phyloP scores from a whole-genome alignment of 805 yeast genomes.

The Barnettozyma californica region DNA sequence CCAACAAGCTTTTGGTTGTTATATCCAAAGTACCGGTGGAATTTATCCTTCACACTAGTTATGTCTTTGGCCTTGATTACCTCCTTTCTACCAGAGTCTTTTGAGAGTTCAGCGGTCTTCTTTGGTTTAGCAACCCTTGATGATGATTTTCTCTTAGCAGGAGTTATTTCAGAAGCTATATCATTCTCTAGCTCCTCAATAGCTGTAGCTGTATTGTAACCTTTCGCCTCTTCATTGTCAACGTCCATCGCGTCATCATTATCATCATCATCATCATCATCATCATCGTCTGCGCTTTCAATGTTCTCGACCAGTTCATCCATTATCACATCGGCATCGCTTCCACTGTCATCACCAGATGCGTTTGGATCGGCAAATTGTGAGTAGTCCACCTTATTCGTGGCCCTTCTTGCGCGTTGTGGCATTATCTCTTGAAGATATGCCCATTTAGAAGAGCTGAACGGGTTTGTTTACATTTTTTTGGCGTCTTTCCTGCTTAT shows the following conservation, averaged over 20 bases:
- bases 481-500: not conserved
- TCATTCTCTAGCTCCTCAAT: slow-evolving; percentile 14
- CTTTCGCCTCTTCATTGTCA: slow-evolving; percentile 1
- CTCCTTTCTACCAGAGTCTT: slow-evolving; percentile 11
- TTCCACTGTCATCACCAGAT: slow-evolving; percentile 12
- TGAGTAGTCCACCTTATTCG: slow-evolving; percentile 11
- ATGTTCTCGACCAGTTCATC: slow-evolving; percentile 7
- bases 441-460: not conserved
- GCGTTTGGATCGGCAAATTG: slow-evolving; percentile 6
- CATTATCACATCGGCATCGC: slow-evolving; percentile 6
- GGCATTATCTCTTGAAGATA: not conserved
- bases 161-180: slow-evolving; percentile 4
- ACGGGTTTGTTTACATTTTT: not conserved
- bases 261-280: slow-evolving; percentile 3
- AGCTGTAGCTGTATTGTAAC: not conserved
- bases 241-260: not conserved
- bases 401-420: slow-evolving; percentile 7
- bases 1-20: slow-evolving; percentile 38
- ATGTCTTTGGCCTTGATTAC: slow-evolving; percentile 21
- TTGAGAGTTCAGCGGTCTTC: slow-evolving; percentile 1
- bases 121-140: slow-evolving; percentile 2
- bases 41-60: slow-evolving; percentile 37
- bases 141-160: not conserved
- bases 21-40: slow-evolving; percentile 44
- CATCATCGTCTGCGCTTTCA: slow-evolving; percentile 7